A percentile compares a stretch with the other conserved stretches of the same genome.
Conservation (phyloP, 2,329 filamentous ascomycete species). For the Ceratocystis harringtonii region DNA sequence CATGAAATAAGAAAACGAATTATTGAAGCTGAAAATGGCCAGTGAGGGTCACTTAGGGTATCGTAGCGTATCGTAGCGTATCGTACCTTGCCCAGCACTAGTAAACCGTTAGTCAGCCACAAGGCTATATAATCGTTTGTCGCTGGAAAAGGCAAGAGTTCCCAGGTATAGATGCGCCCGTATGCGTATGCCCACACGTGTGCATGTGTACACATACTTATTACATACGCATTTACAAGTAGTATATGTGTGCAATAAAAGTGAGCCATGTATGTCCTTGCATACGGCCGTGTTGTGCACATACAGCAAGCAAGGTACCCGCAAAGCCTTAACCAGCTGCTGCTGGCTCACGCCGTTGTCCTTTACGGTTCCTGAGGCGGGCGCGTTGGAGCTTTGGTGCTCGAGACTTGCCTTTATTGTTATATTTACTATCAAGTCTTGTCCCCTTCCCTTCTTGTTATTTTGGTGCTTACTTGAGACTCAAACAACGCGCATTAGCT, state of each 20-base stretch:
- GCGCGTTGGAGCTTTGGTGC: neutral
- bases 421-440: no score
- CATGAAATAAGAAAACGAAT: no score
- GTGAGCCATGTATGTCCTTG: neutral
- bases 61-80: no score
- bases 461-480: neutral
- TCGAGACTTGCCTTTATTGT: neutral
- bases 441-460: neutral
- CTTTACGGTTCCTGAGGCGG: constrained; percentile 9
- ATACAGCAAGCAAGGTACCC: constrained; percentile 3
- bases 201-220: neutral
- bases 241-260: neutral
- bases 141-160: no score
- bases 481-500: neutral
- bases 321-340: neutral
- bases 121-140: no score
- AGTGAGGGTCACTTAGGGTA: neutral
- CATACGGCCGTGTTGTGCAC: neutral
- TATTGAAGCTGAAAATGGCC: no score
- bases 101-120: no score
- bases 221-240: neutral
- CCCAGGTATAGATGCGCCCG: neutral
- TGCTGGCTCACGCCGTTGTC: neutral
- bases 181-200: neutral
- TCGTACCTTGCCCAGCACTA: no score